phyloP scores from a whole-genome alignment of 2,329 filamentous ascomycete species.

The Pyrenochaeta sp. region DNA sequence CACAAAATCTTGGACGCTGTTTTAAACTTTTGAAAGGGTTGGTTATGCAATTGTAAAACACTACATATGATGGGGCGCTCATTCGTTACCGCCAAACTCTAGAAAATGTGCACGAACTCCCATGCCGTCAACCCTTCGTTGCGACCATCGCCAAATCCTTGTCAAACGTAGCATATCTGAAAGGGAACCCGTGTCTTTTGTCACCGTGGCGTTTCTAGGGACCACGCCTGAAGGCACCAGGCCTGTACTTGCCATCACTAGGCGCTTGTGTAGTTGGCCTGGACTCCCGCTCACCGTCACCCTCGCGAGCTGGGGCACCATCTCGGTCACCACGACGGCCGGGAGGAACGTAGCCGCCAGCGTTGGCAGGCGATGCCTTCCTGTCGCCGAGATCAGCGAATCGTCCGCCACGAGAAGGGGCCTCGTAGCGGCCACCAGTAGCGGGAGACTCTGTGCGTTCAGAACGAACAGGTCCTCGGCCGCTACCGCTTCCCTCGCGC shows the following conservation, averaged over 20 bases:
- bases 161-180: conserved; percentile 12
- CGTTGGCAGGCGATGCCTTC: conserved; percentile 42
- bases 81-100: conserved; percentile 17
- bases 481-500: conserved; percentile 43
- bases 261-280: conserved; percentile 35
- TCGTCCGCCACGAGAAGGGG: conserved; percentile 38
- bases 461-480: conserved; percentile 31
- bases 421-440: conserved; percentile 39
- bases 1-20: too few relatives aligned
- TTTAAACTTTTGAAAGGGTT: background rate
- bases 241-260: conserved; percentile 52
- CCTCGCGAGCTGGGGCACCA: conserved; percentile 28
- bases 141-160: conserved; percentile 9
- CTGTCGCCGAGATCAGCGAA: conserved; percentile 39
- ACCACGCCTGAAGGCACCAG: conserved; percentile 46
- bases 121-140: conserved; percentile 16
- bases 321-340: conserved; percentile 35
- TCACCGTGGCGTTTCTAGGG: conserved; percentile 13
- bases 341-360: conserved; percentile 42
- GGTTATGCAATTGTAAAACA: conserved; percentile 11
- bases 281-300: conserved; percentile 34
- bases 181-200: conserved; percentile 12
- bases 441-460: conserved; percentile 42
- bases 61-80: conserved; percentile 10
- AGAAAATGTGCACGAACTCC: conserved; percentile 15